A percentile compares a stretch with the other conserved stretches of the same genome.
Conservation (phyloP, 2,329 filamentous ascomycete genomes). For the Diaporthe citri region DNA sequence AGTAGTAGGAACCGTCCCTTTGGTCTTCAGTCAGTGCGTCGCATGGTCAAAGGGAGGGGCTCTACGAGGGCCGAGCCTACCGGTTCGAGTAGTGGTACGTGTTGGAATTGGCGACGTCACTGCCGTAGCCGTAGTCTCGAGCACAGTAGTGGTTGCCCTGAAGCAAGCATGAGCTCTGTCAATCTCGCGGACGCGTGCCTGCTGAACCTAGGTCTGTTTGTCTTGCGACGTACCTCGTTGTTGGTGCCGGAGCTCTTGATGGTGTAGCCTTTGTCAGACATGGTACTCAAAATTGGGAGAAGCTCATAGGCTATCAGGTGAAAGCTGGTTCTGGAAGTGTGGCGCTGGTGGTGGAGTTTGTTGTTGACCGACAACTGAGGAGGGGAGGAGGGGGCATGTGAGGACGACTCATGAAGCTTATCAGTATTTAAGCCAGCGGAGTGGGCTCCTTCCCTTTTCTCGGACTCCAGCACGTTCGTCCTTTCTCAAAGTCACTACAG, state of each 20-base stretch:
- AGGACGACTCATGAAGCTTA: neutral
- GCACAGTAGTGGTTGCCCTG: conserved; percentile 78
- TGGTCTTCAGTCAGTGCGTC: neutral
- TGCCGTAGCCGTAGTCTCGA: conserved; percentile 69
- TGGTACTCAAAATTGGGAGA: neutral
- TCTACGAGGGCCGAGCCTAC: conserved; percentile 51
- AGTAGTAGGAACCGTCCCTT: conserved; percentile 78
- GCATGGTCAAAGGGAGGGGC: neutral
- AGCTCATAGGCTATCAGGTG: neutral
- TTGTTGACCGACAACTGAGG: neutral
- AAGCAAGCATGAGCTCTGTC: neutral
- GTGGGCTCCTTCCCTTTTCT: neutral
- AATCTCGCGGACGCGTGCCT: neutral
- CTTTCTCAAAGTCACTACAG: neutral
- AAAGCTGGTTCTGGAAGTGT: neutral
- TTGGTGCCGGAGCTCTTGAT: conserved; percentile 71
- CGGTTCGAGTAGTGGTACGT: conserved; percentile 77
- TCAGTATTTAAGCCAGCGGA: conserved; percentile 23
- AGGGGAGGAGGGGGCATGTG: neutral
- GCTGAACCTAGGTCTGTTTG: neutral
- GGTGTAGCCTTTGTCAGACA: conserved; percentile 49
- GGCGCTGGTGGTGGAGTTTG: neutral
- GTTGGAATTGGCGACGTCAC: conserved; percentile 55
- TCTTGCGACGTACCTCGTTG: conserved; percentile 61
- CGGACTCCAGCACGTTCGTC: neutral